Evolutionary conservation across 495 filamentous ascomycete species (phyloP).

Genomic region (Aspergillus kassunensis): DNA sequence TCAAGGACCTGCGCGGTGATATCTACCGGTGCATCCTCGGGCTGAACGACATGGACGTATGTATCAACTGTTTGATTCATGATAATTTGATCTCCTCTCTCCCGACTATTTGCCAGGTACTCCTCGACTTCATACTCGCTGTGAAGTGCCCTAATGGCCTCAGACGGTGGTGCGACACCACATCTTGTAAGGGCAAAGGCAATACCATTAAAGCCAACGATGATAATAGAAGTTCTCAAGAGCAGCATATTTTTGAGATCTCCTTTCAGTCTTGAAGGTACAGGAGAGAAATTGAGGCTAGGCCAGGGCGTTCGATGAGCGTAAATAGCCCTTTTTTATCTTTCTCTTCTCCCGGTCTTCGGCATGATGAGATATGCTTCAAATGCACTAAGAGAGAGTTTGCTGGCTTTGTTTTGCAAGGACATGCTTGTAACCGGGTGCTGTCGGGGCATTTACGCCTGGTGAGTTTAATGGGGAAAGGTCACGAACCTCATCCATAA

Average conservation of each 20-base stretch:
- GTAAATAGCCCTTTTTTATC: too few relatives aligned
- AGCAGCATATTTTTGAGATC: too few relatives aligned
- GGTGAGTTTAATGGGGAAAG: background rate
- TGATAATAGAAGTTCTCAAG: too few relatives aligned
- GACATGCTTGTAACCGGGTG: background rate
- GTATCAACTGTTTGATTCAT: background rate
- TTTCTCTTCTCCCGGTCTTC: background rate
- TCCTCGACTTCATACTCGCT: background rate
- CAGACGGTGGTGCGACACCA: background rate
- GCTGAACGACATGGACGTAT: conserved; percentile 3
- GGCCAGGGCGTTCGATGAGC: too few relatives aligned
- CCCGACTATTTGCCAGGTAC: background rate
- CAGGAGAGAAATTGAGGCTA: too few relatives aligned
- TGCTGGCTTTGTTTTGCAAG: background rate
- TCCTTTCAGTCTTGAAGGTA: too few relatives aligned
- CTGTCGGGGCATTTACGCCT: background rate
- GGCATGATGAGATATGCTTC: background rate
- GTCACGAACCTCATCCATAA: background rate
- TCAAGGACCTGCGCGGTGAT: background rate
- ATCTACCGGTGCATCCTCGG: background rate
- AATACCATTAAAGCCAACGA: background rate
- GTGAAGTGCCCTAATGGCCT: background rate
- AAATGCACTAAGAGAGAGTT: background rate
- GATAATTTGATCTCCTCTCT: background rate
- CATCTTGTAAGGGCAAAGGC: background rate